These are phyloP conservation scores for Chaetothyriales sp. DNA, from an alignment of 2,329 filamentous ascomycete genomes.

Conservation along the genomic window DNA sequence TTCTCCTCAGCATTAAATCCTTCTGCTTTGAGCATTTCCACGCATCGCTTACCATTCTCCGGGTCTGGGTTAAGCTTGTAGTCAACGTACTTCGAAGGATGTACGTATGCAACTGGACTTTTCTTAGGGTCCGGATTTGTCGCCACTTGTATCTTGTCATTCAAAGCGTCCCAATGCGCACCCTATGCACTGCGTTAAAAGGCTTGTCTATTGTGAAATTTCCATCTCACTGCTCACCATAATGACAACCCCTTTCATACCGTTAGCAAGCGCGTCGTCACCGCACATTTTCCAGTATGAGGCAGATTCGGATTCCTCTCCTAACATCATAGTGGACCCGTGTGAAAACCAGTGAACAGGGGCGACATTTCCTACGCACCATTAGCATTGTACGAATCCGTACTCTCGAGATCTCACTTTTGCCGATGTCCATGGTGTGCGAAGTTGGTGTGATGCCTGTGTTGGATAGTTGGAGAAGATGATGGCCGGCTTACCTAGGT, in stretches of 20 bases:
- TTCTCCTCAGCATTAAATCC: slow-evolving; percentile 45
- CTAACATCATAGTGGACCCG: slow-evolving; percentile 60
- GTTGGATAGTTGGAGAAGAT: background rate
- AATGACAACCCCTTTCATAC: slow-evolving; percentile 50
- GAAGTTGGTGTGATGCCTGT: slow-evolving; percentile 1
- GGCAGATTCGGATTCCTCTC: slow-evolving; percentile 48
- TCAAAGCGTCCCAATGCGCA: slow-evolving; percentile 51
- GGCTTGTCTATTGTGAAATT: too few relatives aligned
- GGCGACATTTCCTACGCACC: slow-evolving; percentile 21
- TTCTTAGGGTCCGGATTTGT: slow-evolving; percentile 48
- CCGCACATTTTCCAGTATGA: slow-evolving; percentile 54
- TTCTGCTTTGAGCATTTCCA: slow-evolving; percentile 35
- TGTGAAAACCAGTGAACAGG: slow-evolving; percentile 57
- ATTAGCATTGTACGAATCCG: background rate
- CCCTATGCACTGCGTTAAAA: slow-evolving; percentile 28
- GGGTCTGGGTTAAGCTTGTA: slow-evolving; percentile 52
- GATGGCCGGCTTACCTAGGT: background rate
- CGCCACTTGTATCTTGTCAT: slow-evolving; percentile 45
- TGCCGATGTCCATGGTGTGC: background rate
- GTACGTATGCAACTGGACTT: slow-evolving; percentile 52
- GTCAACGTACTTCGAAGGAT: slow-evolving; percentile 49
- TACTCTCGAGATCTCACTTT: background rate
- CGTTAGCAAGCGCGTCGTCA: slow-evolving; percentile 46
- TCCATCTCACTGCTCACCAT: too few relatives aligned
- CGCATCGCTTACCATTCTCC: slow-evolving; percentile 35